Evolutionary conservation across 129 eudicot species (phyloP), one percentile per base, ranked within the genome.

Genomic region (Tanacetum coccineum): DNA sequence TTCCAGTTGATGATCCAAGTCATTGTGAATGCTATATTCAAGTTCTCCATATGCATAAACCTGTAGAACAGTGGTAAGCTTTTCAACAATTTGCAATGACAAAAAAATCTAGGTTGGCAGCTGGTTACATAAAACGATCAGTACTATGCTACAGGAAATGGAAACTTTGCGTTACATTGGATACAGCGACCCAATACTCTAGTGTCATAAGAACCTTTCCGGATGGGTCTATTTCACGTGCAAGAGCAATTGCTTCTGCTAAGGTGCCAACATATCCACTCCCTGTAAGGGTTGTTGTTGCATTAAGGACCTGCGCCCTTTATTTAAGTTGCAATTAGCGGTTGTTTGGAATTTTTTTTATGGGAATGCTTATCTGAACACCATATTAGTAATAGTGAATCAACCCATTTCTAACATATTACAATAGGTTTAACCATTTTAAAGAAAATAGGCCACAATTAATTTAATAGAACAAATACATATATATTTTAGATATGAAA

Each of bases 251-350:
- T 28, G 88, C 89, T 78, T 85, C 91, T 26, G 74, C 91, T n/a
- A 91, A 82, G 76, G 64, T 70, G 66, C 66, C 66, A 22, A 81
- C 96, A 17, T 63, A 59, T 10, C 96, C 95, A 42, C 91, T 69
- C 13, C 85, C 96, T 25, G 80, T 81, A 36, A 91, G 78, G 19
- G 95, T 91, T 42, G 96, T 91, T 52, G 96, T 91, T 15, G 95
- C 98, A 76, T 91, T 91, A 57, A 91, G 72, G 49, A 91, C 81
- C 98, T 91, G 86, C 42, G 55, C 22, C 54, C 60, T 70, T 51
- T 70, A 11, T 49, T 30, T 20, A 13, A 14, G 21, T 62, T 50
- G 28, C 44, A 19, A 18, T 39, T 47, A 64, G n/a, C n/a, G n/a
- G n/a, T n/a, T n/a, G n/a, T n/a, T n/a, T n/a, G n/a, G n/a, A n/a